Evolutionary conservation across 1,284 basidiomycete genomes (phyloP).

Genomic region (Leccinum pachyderme): DNA sequence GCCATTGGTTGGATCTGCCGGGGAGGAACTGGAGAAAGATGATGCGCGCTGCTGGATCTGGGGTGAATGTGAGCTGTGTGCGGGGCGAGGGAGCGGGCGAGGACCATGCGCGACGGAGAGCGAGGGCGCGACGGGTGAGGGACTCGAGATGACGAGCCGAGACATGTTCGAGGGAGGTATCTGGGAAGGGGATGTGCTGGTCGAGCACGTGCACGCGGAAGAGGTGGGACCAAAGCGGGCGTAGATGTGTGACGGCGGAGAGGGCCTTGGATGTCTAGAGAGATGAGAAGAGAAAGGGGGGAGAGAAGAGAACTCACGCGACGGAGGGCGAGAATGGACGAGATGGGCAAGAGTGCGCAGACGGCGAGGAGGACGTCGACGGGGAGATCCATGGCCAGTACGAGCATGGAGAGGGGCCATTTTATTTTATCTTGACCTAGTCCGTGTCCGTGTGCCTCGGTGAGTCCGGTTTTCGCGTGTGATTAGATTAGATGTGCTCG

Average conservation of each 20-base stretch:
- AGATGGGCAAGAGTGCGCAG: constrained; percentile 16
- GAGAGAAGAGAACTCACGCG: constrained; percentile 13
- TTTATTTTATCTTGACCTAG: not conserved
- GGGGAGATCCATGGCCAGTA: constrained; percentile 15
- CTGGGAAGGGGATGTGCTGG: constrained; percentile 47
- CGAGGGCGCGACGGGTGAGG: constrained; percentile 38
- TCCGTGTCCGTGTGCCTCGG: constrained; percentile 3
- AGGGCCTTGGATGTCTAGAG: constrained; percentile 49
- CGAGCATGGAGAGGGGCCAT: not conserved
- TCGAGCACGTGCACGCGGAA: constrained; percentile 42
- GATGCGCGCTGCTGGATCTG: constrained; percentile 30
- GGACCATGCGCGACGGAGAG: constrained; percentile 48
- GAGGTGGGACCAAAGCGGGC: constrained; percentile 50
- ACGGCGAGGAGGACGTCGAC: constrained; percentile 24
- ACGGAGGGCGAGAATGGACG: constrained; percentile 19
- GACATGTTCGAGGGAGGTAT: constrained; percentile 34
- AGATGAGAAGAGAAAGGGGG: not conserved
- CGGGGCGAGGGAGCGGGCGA: constrained; percentile 38
- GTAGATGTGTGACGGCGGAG: constrained; percentile 40
- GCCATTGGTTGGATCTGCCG: constrained; percentile 36
- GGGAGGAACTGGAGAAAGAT: constrained; percentile 49
- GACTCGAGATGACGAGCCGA: constrained; percentile 43
- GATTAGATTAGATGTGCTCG: constrained; percentile 21
- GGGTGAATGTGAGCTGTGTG: constrained; percentile 29
- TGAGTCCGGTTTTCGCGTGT: constrained; percentile 6